phyloP scores from a whole-genome alignment of 2,329 filamentous ascomycete species.

The Cladorrhinum sp. region DNA sequence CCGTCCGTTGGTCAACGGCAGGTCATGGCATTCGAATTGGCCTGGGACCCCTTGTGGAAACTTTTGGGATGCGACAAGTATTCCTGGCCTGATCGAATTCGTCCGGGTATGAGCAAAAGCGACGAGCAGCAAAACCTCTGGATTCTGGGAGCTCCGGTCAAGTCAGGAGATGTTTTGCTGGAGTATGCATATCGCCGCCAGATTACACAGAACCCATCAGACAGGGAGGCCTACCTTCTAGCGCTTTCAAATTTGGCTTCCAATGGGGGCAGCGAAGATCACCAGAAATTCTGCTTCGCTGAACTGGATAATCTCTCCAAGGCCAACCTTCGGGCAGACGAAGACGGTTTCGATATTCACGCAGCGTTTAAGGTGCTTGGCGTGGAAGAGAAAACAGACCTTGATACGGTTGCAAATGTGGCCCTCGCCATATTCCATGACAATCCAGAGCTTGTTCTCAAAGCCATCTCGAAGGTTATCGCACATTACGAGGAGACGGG shows the following conservation, averaged over 20 bases:
- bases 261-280: conserved; percentile 13
- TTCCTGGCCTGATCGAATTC: conserved; percentile 17
- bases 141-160: conserved; percentile 21
- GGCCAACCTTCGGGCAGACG: too few species aligned
- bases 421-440: not conserved
- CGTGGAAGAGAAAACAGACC: not conserved
- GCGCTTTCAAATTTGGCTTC: conserved; percentile 22
- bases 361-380: not conserved
- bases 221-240: conserved; percentile 16
- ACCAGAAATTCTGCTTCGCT: conserved; percentile 24
- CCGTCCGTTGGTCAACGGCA: conserved; percentile 20
- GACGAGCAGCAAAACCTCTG: conserved; percentile 16
- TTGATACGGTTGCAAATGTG: not conserved
- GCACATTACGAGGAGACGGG: not conserved
- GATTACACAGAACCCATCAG: conserved; percentile 17
- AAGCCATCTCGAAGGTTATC: not conserved
- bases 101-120: not conserved
- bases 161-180: conserved; percentile 22
- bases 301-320: conserved; percentile 5
- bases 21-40: conserved; percentile 27
- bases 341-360: not conserved
- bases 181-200: conserved; percentile 28
- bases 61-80: conserved; percentile 28
- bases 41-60: conserved; percentile 22
- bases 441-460: not conserved